A percentile compares a stretch with the other conserved stretches of the same genome.
Evolutionary conservation across 148 eudicot genomes (phyloP).

Genomic region (Vaccinium darrowii): DNA sequence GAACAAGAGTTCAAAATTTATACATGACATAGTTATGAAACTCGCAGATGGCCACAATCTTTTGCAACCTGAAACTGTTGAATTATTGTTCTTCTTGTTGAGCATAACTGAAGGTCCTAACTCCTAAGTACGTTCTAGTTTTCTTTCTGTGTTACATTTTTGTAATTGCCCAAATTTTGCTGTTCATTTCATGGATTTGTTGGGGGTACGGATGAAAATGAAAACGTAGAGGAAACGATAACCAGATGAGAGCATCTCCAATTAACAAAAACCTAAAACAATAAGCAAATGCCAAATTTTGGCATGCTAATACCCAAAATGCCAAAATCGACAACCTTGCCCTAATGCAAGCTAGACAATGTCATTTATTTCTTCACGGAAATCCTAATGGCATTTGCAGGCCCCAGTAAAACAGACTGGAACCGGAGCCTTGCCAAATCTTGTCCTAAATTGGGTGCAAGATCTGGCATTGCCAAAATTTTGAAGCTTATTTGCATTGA

Average conservation of each 20-base stretch:
- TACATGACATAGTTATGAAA: constrained; percentile 74
- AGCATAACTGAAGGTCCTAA: constrained; percentile 86
- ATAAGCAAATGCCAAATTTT: background rate
- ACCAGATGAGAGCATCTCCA: background rate
- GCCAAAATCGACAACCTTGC: background rate
- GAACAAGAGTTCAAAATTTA: constrained; percentile 75
- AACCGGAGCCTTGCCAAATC: background rate
- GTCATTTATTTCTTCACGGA: no score
- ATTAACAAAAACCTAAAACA: background rate
- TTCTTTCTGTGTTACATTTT: no score
- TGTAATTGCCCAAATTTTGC: background rate
- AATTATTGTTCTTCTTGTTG: constrained; percentile 76
- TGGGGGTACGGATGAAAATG: background rate
- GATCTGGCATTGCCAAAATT: background rate
- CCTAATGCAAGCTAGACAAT: no score
- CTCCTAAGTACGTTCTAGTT: constrained; percentile 57
- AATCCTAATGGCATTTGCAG: background rate
- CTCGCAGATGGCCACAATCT: constrained; percentile 90
- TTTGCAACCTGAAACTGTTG: constrained; percentile 95
- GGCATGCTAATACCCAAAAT: background rate
- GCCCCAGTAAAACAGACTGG: background rate
- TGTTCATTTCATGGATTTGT: background rate
- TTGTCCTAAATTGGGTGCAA: background rate
- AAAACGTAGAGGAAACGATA: background rate
- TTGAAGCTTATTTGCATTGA: background rate